Percentiles rank a stretch among this genome's conserved stretches.
These are phyloP conservation scores for Ascochyta fabae DNA, from an alignment of 2,329 filamentous ascomycete species.

Conservation along the genomic window DNA sequence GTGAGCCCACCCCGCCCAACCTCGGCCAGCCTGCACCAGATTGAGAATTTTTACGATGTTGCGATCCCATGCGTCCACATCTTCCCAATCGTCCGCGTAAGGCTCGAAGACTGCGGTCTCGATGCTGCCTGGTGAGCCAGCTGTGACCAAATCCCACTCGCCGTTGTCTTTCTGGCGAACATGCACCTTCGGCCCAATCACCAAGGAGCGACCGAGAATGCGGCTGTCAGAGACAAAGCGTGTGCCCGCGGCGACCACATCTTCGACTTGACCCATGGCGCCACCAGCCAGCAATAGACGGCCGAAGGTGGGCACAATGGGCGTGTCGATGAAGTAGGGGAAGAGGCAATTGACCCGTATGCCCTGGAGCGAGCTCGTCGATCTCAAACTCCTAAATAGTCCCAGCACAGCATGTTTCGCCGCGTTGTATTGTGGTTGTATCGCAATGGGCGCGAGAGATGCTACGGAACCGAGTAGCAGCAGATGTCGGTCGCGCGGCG, in stretches of 20 bases:
- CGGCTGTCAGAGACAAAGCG: constrained; percentile 65
- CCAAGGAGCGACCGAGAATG: constrained; percentile 64
- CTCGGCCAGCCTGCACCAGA: constrained; percentile 55
- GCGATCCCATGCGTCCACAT: constrained; percentile 62
- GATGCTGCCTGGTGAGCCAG: constrained; percentile 36
- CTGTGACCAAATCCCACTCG: constrained; percentile 38
- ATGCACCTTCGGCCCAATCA: constrained; percentile 63
- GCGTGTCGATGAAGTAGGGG: constrained; percentile 71
- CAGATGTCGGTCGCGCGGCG: constrained; percentile 62
- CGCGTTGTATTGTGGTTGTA: constrained; percentile 62
- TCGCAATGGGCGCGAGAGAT: constrained; percentile 53
- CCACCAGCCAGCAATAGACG: constrained; percentile 64
- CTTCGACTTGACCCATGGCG: constrained; percentile 59
- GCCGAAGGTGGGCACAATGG: constrained; percentile 59
- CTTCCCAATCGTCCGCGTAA: constrained; percentile 65
- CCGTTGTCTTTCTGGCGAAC: constrained; percentile 51
- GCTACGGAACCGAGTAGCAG: constrained; percentile 70
- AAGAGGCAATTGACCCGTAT: constrained; percentile 70
- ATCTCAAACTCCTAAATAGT: constrained; percentile 65
- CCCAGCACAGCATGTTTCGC: constrained; percentile 72
- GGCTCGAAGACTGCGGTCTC: constrained; percentile 65
- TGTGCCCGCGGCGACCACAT: constrained; percentile 70
- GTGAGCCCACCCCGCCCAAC: constrained; percentile 60
- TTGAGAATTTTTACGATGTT: constrained; percentile 64
- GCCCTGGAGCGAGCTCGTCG: constrained; percentile 56